Evolutionary conservation across 2,329 filamentous ascomycete species (phyloP), one percentile per base, ranked within the genome.

Genomic region (Orbilia blumenaviensis): DNA sequence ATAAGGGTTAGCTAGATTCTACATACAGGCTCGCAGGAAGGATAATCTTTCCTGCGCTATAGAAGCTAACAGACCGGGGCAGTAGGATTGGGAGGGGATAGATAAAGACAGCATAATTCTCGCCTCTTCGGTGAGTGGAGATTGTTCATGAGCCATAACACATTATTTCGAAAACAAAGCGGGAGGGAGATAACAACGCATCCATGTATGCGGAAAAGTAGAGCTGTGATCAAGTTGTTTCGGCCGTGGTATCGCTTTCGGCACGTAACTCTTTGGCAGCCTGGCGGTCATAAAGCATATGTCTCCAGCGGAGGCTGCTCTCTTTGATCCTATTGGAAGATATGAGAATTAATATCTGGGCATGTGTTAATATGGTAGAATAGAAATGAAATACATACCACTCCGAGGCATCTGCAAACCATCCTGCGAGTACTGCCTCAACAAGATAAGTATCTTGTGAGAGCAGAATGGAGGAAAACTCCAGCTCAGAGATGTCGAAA

Each of bases 391-490:
- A n/a, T 29, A 1, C 58, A 38, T 72, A 76, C 72, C 64, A 76
- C n/a, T 64, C 41, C 4, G 34, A 27, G 27, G 72, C 41, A 23
- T 76, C 58, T 2, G 58, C 36, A 29, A 76, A 69, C 72, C 72
- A 76, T 5, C 56, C 72, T 2, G 72, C 72, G 9, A 76, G 18
- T 12, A 69, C 42, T 4, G 64, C 48, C 21, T 76, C 72, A 16
- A 76, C 72, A 16, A 66, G 32, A 21, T 60, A 76, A 0, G 50
- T 12, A 64, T 76, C 72, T 10, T 32, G 56, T n/a, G 58, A 60
- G 12, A 76, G 23, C 9, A 69, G 21, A 12, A 68, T 34, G 10
- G 72, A 76, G 8, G 72, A 64, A 34, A 76, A 69, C 21, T 76
- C 64, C 41, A 76, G 23, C 42, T 69, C 58, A 6, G 48, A 36